Conservation (phyloP, 2,329 filamentous ascomycete species). For the Hysterium pulicare region DNA sequence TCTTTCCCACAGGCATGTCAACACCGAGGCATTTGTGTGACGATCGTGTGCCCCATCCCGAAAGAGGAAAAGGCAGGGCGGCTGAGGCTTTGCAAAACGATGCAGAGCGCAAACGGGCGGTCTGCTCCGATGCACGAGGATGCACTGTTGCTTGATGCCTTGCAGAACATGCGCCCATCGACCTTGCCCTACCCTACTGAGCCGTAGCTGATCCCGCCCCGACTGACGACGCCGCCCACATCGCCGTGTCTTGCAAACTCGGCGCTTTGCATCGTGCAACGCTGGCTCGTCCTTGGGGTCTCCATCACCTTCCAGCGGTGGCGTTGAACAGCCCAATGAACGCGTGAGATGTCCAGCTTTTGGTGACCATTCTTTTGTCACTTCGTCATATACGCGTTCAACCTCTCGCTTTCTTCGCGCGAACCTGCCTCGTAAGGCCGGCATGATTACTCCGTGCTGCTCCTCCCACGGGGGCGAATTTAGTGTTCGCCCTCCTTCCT, state of each 20-base stretch:
- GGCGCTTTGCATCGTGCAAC: not conserved
- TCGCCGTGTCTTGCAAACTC: too few relatives aligned
- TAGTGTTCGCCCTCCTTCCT: not conserved
- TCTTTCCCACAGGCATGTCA: too few relatives aligned
- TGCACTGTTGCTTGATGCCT: not conserved
- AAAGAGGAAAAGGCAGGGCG: not conserved
- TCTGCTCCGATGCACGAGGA: not conserved
- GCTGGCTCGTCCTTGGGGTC: not conserved
- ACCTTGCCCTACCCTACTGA: not conserved
- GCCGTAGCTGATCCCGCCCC: not conserved
- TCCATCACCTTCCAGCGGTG: not conserved
- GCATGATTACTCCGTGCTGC: not conserved
- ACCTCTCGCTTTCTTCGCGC: too few relatives aligned
- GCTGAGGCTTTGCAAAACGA: not conserved
- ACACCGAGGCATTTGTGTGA: too few relatives aligned
- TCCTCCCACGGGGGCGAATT: not conserved
- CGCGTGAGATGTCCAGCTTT: not conserved
- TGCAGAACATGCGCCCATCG: not conserved
- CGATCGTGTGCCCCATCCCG: too few relatives aligned
- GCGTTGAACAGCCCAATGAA: constrained; percentile 2
- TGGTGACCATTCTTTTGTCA: not conserved
- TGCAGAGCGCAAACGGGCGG: not conserved
- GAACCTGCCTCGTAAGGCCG: not conserved
- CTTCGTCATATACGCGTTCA: not conserved
- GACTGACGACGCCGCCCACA: not conserved